Base-by-base conservation (phyloP, 768 basidiomycete species). In the Phaffia australis region DNA sequence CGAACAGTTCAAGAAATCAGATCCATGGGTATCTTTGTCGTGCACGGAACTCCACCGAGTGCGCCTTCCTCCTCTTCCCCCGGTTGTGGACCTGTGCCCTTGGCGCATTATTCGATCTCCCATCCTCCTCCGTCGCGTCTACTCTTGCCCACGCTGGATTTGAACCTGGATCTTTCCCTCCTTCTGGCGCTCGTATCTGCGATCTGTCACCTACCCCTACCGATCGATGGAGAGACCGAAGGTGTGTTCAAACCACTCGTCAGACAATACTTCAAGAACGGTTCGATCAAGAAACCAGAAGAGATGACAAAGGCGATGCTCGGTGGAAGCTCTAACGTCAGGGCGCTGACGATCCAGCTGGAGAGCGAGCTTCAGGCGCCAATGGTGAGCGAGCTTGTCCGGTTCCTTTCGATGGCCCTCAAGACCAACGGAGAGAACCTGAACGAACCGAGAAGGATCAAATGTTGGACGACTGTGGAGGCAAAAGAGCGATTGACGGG, bases 171-270 rank as follows among this genome's bases (percentile, higher is more conserved):
- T 73, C 79, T 94, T 15, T 91, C 88, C 0, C 81, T 87, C 1
- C 81, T 94, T 56, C 86, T 94, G 63, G 89, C 91, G 0, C 80
- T 92, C 32, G 81, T 88, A 52, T 89, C 87, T 15, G 88, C 89
- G 69, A 83, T 89, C 60, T 86, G 87, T 0, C 89, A 92, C 74
- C 79, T 84, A 0, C 79, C 81, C 0, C 78, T 89, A 0, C 90
- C 89, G 0, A 51, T 67, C 0, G 79, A 80, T 0, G 70, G 80
- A 0, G 85, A 85, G 46, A 84, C 88, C 0, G 79, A 83, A 23
- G 73, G 75, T 16, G 81, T 87, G 4, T 93, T 89, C 71, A 79
- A 83, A 14, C 83, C 85, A 5, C 57, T 71, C 1, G 56, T 65
- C 29, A 59, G 70, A 4, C 50, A 50, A 35, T 67, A 67, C 60